A percentile compares a stretch with the other conserved stretches of the same genome.
Evolutionary conservation across 805 yeast species (phyloP).

Genomic region (baker's yeast (Saccharomyces cerevisiae)): DNA sequence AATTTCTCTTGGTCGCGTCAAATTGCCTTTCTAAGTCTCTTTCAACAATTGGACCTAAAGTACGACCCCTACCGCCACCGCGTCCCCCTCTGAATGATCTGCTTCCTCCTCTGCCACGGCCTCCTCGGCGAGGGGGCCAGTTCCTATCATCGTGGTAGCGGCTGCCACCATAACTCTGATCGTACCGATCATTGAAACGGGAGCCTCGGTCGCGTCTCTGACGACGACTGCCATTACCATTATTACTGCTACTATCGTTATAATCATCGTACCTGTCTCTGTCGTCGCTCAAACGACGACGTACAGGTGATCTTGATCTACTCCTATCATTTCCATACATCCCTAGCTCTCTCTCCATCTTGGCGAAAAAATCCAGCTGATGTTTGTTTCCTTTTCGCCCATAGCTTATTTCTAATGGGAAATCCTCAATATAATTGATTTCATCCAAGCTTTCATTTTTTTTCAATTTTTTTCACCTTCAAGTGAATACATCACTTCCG

Average conservation of each 20-base stretch:
- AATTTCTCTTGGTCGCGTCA: constrained; percentile 44
- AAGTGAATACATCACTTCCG: neutral
- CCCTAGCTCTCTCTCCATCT: neutral
- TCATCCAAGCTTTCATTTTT: neutral
- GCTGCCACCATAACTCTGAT: constrained; percentile 29
- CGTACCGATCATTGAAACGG: constrained; percentile 13
- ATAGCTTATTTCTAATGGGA: neutral
- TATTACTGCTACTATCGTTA: constrained; percentile 8
- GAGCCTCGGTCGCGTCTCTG: constrained; percentile 37
- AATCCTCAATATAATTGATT: neutral
- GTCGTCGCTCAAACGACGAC: constrained; percentile 7
- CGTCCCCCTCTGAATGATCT: constrained; percentile 15
- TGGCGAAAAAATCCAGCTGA: neutral
- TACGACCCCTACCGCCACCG: constrained; percentile 15
- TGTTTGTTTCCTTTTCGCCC: neutral
- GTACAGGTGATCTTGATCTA: constrained; percentile 20
- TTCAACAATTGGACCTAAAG: constrained; percentile 13
- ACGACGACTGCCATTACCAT: constrained; percentile 14
- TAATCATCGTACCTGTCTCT: constrained; percentile 3
- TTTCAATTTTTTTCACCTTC: neutral
- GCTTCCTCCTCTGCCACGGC: constrained; percentile 3
- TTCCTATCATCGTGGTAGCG: constrained; percentile 30
- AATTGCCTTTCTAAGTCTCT: constrained; percentile 19
- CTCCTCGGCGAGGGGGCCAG: constrained; percentile 14
- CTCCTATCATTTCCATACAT: constrained; percentile 1